Evolutionary conservation across 163 green algal species (phyloP), one percentile per base, ranked within the genome.

Genomic region (Chlamydomonas reinhardtii): DNA sequence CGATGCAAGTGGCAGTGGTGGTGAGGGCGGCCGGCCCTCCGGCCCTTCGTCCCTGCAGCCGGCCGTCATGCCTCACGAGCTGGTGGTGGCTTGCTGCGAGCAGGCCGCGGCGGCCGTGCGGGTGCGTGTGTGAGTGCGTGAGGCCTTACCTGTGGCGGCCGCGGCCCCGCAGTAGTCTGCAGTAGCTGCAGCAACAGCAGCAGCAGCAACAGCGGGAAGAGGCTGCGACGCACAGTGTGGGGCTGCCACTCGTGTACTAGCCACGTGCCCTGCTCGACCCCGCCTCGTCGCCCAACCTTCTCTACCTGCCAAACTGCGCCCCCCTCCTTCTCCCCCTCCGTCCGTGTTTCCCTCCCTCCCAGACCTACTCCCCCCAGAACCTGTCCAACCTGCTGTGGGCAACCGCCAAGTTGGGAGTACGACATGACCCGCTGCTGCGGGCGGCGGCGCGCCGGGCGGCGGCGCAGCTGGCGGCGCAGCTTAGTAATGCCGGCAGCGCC

Each of bases 331-430:
- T n/a, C 37, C 75, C 35, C 17, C 34, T n/a, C n/a, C n/a, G n/a
- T n/a, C n/a, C n/a, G n/a, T n/a, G n/a, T n/a, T n/a, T n/a, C 76
- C 2, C 65, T 2, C 39, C 25, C 39, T 14, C 25, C 2, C 65
- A 85, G 78, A 20, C 32, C 43, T 85, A 70, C 78, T 61, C 66
- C 29, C 15, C 78, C 12, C 78, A 85, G 78, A 85, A 85, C 78
- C 78, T 85, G 15, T 71, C 68, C 78, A 85, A 85, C 78, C 78
- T 85, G 68, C 48, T 85, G 43, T 85, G 78, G 78, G 66, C 78
- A 2, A 24, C 9, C 1, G 78, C 78, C 68, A 85, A 85, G 31
- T 17, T 77, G 54, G 78, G 78, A 6, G 39, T 32, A 54, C 48
- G 68, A 15, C 78, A 85, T 54, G 78, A 85, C 32, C 25, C 52